Base-by-base conservation (phyloP, 2,329 filamentous ascomycete genomes). In the Colletotrichum gloeosporioides region DNA sequence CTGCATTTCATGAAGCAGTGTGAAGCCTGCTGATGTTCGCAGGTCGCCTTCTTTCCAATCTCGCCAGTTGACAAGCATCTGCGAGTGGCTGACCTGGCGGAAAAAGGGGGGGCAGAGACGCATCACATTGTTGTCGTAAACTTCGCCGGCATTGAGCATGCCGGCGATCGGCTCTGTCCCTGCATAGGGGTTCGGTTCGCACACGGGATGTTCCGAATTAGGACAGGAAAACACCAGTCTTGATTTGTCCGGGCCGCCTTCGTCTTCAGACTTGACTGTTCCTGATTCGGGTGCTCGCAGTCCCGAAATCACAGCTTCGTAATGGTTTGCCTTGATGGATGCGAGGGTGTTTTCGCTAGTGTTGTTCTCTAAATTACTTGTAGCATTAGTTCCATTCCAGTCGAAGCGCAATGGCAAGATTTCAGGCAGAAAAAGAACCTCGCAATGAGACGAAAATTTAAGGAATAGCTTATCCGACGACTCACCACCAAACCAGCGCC, bases 1-100 rank as follows among this genome's bases (percentile, higher is more conserved):
- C 63, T 66, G 63, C 63, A 66, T 66, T 13, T 66, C 63, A 29
- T 66, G 63, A 27, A 66, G 36, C 63, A 66, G 63, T 4, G 39
- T 1, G 8, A 66, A 25, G 16, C 36, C 63, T 0, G 63, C 63
- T 22, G 63, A 66, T 7, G 13, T 15, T 4, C 4, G 1, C n/a
- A 53, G 0, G n/a, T 53, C 36, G n/a, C 39, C 22, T 66, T 27
- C 18, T 22, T 27, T 8, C 36, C 36, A 16, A 13, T 39, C 15
- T 0, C 36, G n/a, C 63, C 63, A 66, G 1, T 49, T 22, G 13
- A 25, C 39, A 3, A 66, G n/a, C 63, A 66, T 66, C 34, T 25
- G 36, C 9, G 8, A 29, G n/a, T 66, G 63, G 34, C 36, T 66
- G 22, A 16, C n/a, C 36, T 27, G 12, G 25, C 18, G 39, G 36